Conservation (phyloP, 139 green algal genomes). For the Mesotaenium endlicherianum region DNA sequence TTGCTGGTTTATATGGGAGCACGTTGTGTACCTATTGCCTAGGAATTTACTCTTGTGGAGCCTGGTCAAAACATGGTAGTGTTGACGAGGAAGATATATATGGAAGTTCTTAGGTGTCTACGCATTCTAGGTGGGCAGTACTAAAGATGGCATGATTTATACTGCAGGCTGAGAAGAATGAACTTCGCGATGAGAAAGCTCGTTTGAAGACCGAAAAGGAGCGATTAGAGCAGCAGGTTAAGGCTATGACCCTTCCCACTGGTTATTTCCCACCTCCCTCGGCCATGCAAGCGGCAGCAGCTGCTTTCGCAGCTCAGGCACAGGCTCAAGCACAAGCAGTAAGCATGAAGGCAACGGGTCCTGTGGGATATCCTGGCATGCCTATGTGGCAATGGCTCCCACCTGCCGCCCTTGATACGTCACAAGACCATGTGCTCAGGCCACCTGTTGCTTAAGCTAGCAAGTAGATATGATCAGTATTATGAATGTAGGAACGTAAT, state of each 20-base stretch:
- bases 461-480: too few species aligned
- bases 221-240: conserved; percentile 33
- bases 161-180: conserved; percentile 45
- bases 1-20: neutral
- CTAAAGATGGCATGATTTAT: neutral
- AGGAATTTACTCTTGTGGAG: neutral
- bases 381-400: conserved; percentile 62
- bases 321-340: neutral
- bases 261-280: conserved; percentile 36
- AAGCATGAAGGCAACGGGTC: neutral
- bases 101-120: neutral
- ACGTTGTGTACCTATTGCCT: neutral
- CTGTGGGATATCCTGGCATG: neutral
- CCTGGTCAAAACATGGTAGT: neutral
- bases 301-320: conserved; percentile 37
- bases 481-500: too few species aligned
- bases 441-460: conserved; percentile 60
- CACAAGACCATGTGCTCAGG: conserved; percentile 64
- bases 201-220: conserved; percentile 52
- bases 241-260: conserved; percentile 25
- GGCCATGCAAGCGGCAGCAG: conserved; percentile 27
- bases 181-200: conserved; percentile 48
- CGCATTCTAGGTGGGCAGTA: neutral
- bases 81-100: neutral
- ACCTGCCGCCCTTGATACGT: conserved; percentile 59